Conservation (phyloP, 2,329 filamentous ascomycete species). For the Colletotrichum destructivum region DNA sequence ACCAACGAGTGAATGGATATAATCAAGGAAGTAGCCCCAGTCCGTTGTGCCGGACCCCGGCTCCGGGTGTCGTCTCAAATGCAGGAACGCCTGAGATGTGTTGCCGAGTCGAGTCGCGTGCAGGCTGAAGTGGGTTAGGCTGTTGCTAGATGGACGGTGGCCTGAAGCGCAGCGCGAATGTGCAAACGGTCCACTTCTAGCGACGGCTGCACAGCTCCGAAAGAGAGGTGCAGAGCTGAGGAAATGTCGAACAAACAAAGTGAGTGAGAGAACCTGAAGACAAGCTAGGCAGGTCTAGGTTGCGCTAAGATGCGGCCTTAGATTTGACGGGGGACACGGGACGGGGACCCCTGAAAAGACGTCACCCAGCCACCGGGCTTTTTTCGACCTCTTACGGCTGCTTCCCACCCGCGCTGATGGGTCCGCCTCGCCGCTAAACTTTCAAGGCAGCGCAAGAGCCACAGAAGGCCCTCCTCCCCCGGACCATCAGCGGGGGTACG, state of each 20-base stretch:
- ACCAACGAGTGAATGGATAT: slow-evolving; percentile 33
- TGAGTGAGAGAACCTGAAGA: background rate
- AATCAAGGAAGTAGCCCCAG: slow-evolving; percentile 33
- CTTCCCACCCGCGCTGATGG: slow-evolving; percentile 6
- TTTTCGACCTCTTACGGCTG: slow-evolving; percentile 28
- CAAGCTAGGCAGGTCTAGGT: slow-evolving; percentile 5
- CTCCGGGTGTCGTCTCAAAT: slow-evolving; percentile 37
- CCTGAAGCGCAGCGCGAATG: slow-evolving; percentile 22
- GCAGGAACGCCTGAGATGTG: slow-evolving; percentile 36
- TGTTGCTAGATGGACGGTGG: background rate
- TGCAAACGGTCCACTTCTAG: background rate
- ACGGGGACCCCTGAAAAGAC: slow-evolving; percentile 41
- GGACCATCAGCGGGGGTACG: background rate
- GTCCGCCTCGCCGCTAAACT: slow-evolving; percentile 22
- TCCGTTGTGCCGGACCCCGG: slow-evolving; percentile 16
- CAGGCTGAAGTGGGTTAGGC: slow-evolving; percentile 35
- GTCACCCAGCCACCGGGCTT: slow-evolving; percentile 43
- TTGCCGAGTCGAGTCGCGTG: slow-evolving; percentile 28
- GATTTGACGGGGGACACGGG: slow-evolving; percentile 20
- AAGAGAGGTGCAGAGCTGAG: background rate
- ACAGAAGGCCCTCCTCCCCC: slow-evolving; percentile 11
- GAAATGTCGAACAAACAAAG: background rate
- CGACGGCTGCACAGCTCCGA: background rate
- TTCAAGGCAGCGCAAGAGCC: slow-evolving; percentile 14
- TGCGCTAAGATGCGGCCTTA: slow-evolving; percentile 17